Conservation (phyloP, 306 rosid species). For the Sophora flavescens region DNA sequence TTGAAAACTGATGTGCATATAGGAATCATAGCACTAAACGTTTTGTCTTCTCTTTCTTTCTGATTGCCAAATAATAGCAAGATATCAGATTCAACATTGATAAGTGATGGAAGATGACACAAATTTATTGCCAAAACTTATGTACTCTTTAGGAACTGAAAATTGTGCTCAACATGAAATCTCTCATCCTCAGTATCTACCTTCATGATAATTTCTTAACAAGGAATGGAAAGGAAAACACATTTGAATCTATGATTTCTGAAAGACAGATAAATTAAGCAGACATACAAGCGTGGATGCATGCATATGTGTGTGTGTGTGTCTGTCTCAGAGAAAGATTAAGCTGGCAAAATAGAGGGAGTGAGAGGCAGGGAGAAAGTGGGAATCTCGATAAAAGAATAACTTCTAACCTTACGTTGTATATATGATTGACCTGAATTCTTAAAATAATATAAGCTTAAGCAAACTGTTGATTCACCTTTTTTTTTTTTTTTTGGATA, state of each 20-base stretch:
- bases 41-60: background rate
- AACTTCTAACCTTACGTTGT: background rate
- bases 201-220: background rate
- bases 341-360: background rate
- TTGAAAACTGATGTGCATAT: constrained; percentile 16
- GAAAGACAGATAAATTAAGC: constrained; percentile 1
- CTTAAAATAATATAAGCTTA: background rate
- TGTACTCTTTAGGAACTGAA: background rate
- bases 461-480: background rate
- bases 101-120: background rate
- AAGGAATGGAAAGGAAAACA: constrained; percentile 6
- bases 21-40: background rate
- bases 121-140: background rate
- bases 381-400: background rate
- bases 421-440: constrained; percentile 2
- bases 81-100: constrained; percentile 26
- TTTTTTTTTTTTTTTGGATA: too few species aligned
- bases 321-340: background rate
- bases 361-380: background rate
- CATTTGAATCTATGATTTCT: constrained; percentile 4
- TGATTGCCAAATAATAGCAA: background rate
- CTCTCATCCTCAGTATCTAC: constrained; percentile 28
- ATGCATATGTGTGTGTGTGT: background rate
- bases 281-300: background rate
- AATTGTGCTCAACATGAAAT: constrained; percentile 19